Base-by-base conservation (phyloP, 2,329 filamentous ascomycete species). In the Aulographum hederae region DNA sequence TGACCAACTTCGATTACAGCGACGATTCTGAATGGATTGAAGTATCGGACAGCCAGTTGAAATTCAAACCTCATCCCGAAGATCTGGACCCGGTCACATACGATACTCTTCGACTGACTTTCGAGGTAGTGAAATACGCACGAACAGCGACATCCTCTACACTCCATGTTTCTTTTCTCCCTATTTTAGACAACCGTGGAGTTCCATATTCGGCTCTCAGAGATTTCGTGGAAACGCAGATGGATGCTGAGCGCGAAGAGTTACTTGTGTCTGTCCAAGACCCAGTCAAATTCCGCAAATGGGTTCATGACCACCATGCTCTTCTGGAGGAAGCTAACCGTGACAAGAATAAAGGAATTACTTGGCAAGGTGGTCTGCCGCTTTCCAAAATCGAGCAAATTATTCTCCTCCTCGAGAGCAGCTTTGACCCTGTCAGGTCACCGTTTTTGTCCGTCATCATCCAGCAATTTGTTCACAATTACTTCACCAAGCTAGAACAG, bases 141-240 rank as follows among this genome's bases (percentile, higher is more conserved):
- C 49, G 51, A 0, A 50, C 57, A 3, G 54, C 67, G 3, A 58
- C 47, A 10, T 51, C 67, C 0, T 69, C 73, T 0, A 54, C 58
- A 0, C 52, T 85, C 0, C 79, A 84, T 41, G 52, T 66, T 1
- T 74, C 79, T 18, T 71, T 82, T 31, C 61, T 86, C 2, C 68
- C 73, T 0, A 68, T 86, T 1, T 51, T 86, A 0, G 57, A 71
- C 13, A 67, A 76, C 20, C 60, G 71, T 18, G 67, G 74, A 0
- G 55, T 59, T 0, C 42, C 67, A 6, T 45, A 45, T 4, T 29
- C 52, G 0, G 47, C 50, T 0, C 55, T 85, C 0, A 55, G 57
- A 0, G 36, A 53, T 0, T 51, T 73, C 5, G 54, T 79, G 3
- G 46, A 43, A 0, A 47, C 59, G 0, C 60, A 63, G 1, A 51